Evolutionary conservation across 2,329 filamentous ascomycete species (phyloP).

Genomic region (Pestalotiopsis sp.): DNA sequence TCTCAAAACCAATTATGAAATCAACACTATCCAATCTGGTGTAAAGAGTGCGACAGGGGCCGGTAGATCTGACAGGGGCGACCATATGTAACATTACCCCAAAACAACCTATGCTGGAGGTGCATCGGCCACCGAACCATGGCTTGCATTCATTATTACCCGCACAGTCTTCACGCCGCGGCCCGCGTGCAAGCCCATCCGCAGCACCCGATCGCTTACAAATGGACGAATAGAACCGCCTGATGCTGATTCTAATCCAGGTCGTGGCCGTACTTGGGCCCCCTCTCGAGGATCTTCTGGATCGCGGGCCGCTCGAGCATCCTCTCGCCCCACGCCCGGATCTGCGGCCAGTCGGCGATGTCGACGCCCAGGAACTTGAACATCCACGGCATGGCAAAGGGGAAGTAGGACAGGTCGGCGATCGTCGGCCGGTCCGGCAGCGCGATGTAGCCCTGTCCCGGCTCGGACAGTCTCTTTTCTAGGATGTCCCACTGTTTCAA

Average conservation of each 20-base stretch:
- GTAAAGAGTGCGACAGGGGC: no score
- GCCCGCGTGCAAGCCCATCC: no score
- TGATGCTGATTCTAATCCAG: background rate
- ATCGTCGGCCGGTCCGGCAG: slow-evolving; percentile 37
- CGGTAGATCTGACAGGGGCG: no score
- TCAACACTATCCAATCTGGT: no score
- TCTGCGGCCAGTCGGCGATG: slow-evolving; percentile 33
- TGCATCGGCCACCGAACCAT: no score
- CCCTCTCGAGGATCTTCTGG: slow-evolving; percentile 19
- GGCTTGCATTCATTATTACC: no score
- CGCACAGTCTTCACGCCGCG: no score
- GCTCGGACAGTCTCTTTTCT: slow-evolving; percentile 23
- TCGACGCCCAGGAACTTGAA: slow-evolving; percentile 35
- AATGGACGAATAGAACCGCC: background rate
- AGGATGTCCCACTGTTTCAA: slow-evolving; percentile 33
- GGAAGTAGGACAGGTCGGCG: slow-evolving; percentile 38
- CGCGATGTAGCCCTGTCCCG: slow-evolving; percentile 35
- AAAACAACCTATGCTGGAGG: no score
- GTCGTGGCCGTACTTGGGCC: slow-evolving; percentile 17
- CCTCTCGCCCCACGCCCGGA: slow-evolving; percentile 29
- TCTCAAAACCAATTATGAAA: no score
- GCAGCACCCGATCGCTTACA: background rate
- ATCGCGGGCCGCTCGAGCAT: slow-evolving; percentile 30
- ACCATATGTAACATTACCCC: no score
- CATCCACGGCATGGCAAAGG: slow-evolving; percentile 41